Conservation (phyloP, 345 rosid genomes). For the Populus tremula region DNA sequence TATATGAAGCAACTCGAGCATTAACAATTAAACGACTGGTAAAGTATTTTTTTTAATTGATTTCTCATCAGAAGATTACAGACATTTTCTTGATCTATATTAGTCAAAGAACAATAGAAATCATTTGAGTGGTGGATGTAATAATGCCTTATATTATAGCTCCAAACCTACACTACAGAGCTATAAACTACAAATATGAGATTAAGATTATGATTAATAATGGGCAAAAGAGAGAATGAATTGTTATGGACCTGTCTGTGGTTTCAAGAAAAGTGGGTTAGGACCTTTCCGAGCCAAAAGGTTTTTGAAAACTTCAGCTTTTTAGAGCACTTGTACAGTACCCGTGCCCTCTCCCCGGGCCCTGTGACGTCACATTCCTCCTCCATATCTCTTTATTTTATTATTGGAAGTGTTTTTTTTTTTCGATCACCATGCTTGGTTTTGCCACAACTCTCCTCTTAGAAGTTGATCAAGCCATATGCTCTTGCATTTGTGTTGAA, state of each 20-base stretch:
- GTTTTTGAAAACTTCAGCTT: constrained; percentile 30
- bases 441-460: not conserved
- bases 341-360: constrained; percentile 28
- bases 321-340: constrained; percentile 35
- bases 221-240: not conserved
- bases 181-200: not conserved
- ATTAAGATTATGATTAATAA: not conserved
- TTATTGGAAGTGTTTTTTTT: not conserved
- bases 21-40: too few relatives aligned
- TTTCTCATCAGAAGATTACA: not conserved
- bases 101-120: not conserved
- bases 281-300: constrained; percentile 15
- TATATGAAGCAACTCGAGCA: not conserved
- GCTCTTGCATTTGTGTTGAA: not conserved
- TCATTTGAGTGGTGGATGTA: not conserved
- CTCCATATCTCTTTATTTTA: not conserved
- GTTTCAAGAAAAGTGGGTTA: not conserved
- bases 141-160: not conserved
- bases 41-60: not conserved
- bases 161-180: not conserved
- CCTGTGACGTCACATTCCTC: constrained; percentile 21
- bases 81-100: not conserved
- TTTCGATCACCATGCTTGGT: not conserved
- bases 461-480: not conserved
- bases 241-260: not conserved